Evolutionary conservation across 768 basidiomycete species (phyloP).

Genomic region (Lenzites betulinus): DNA sequence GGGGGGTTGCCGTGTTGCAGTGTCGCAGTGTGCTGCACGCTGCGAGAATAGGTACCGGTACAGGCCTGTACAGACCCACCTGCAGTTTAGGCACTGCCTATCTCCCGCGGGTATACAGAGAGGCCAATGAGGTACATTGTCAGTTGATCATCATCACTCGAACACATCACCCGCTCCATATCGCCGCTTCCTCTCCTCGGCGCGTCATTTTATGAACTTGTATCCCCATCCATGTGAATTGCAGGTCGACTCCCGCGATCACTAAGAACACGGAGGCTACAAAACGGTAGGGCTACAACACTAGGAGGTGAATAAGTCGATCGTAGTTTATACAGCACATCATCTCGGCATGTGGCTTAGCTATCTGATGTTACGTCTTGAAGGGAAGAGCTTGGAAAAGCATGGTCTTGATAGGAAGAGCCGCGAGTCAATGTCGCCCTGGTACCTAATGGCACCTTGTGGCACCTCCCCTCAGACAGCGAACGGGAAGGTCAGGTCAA

Average conservation of each 20-base stretch:
- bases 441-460: too few relatives aligned
- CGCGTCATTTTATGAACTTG: background rate
- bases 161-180: too few relatives aligned
- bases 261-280: background rate
- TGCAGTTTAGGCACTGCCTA: background rate
- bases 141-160: constrained; percentile 8
- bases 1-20: background rate
- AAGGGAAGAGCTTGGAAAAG: background rate
- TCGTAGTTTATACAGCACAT: too few relatives aligned
- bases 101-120: background rate
- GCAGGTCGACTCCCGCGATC: background rate
- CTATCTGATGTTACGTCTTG: background rate
- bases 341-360: background rate
- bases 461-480: too few relatives aligned
- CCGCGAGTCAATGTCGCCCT: background rate
- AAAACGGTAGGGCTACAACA: background rate
- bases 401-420: background rate
- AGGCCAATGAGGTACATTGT: constrained; percentile 4
- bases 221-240: background rate
- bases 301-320: too few relatives aligned
- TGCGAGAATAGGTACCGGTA: constrained; percentile 11
- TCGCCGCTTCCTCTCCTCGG: too few relatives aligned
- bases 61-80: background rate
- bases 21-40: too few relatives aligned
- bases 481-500: constrained; percentile 28